Evolutionary conservation across 768 basidiomycete genomes (phyloP), one percentile per base, ranked within the genome.

Genomic region (Suillus americanus): DNA sequence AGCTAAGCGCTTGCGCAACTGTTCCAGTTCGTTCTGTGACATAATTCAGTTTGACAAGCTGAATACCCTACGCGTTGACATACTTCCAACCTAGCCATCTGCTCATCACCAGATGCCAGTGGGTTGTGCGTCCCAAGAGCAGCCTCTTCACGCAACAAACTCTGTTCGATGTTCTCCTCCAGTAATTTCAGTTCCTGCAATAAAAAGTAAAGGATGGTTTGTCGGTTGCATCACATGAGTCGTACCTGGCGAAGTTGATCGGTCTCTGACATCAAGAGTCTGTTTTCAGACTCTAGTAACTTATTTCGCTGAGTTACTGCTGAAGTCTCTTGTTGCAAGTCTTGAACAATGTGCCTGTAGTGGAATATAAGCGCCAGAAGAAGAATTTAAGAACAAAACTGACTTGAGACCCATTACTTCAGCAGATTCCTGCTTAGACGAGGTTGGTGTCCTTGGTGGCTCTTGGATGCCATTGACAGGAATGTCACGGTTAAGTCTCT

Each of bases 371-470:
- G 54, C 72, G 46, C 61, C 61, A 40, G 8, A 7, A 12, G 37
- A 14, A 33, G 25, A n/a, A 16, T 43, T 48, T 40, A 46, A 37
- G 55, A 10, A 57, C 30, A 35, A 23, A 62, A 54, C 65, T 30
- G 73, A 93, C 92, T 95, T 95, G 46, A 96, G 83, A 9, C 94
- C 94, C 14, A 83, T 87, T 63, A 94, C 87, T 76, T 95, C 93
- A 50, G 82, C 79, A 7, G 79, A 72, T 67, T 90, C 89, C 25
- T 85, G 77, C 70, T 86, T 89, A 16, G 81, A 80, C 5, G 18
- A 57, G 2, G 81, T 77, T 10, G 77, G 68, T 2, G 80, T 76
- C 48, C 73, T 75, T 5, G 77, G 66, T 37, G 56, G 54, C 46
- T 71, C 76, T 37, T 68, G 69, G 59, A 74, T 46, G 68, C 82